Evolutionary conservation across 129 eudicot genomes (phyloP).

Genomic region (Helianthus annuus): HanXRQr2.0-SUNRISE NC_035433.2:142847789-142848288

Average conservation of each 20-base stretch:
- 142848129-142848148: too few species aligned
- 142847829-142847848: too few species aligned
- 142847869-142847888: background rate
- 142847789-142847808: background rate
- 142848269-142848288: too few species aligned
- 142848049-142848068: background rate
- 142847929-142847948: background rate
- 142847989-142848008: background rate
- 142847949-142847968: background rate
- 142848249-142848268: too few species aligned
- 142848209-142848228: too few species aligned
- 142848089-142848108: background rate
- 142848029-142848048: background rate
- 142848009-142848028: background rate
- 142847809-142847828: too few species aligned
- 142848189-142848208: too few species aligned
- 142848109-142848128: too few species aligned
- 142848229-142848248: too few species aligned
- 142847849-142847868: too few species aligned
- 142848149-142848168: too few species aligned
- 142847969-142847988: background rate
- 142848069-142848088: background rate
- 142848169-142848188: too few species aligned
- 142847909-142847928: background rate
- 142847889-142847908: background rate